Percentiles rank a stretch among this genome's conserved stretches.
phyloP scores from a whole-genome alignment of 164 flowering plant genomes.

The Annona squamosa region DNA sequence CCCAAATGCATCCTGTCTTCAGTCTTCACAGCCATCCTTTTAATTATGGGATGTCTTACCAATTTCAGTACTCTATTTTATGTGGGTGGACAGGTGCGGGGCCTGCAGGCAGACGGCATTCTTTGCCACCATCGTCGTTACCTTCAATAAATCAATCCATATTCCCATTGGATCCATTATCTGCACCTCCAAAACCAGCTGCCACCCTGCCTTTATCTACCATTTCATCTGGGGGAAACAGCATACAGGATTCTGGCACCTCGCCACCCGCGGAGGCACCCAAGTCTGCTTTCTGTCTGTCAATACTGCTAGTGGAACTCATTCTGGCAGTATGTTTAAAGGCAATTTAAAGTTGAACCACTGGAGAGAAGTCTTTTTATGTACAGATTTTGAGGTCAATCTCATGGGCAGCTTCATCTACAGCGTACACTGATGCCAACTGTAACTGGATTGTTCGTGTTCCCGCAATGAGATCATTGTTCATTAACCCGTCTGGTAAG shows the following conservation, averaged over 20 bases:
- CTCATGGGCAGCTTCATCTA: no score
- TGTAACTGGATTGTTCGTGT: no score
- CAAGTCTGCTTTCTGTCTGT: neutral
- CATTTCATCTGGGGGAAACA: neutral
- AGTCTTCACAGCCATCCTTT: neutral
- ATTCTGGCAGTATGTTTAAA: neutral
- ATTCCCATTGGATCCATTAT: slow-evolving; percentile 4
- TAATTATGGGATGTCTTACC: neutral
- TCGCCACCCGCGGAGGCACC: neutral
- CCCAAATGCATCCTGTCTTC: neutral
- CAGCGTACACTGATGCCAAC: no score
- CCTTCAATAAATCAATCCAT: slow-evolving; percentile 1
- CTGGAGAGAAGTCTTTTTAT: neutral
- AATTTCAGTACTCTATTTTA: neutral
- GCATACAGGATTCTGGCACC: neutral
- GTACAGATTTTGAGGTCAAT: no score
- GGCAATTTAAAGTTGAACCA: neutral
- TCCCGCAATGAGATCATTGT: no score
- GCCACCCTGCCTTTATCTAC: neutral
- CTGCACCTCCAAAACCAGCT: slow-evolving; percentile 3
- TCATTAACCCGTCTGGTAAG: no score
- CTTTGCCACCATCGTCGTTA: neutral
- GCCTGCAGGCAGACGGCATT: neutral
- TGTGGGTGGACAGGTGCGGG: neutral
- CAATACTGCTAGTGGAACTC: neutral